These are phyloP conservation scores for Baeospora myosura DNA, from an alignment of 1,284 basidiomycete species.

Conservation along the genomic window DNA sequence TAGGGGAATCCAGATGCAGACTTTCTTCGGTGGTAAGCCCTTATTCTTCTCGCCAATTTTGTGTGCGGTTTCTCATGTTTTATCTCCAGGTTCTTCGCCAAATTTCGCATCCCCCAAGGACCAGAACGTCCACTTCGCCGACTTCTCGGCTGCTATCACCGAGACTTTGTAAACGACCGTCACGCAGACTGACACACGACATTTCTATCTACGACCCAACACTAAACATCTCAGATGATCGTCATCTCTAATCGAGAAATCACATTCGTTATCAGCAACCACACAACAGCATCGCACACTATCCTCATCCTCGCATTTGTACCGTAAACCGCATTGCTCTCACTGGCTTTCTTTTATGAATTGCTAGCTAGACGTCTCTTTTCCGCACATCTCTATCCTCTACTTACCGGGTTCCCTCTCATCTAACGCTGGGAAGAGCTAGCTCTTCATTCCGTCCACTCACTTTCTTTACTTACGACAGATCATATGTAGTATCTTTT, in stretches of 20 bases:
- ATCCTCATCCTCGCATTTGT: neutral
- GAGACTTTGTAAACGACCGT: slow-evolving; percentile 32
- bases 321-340: neutral
- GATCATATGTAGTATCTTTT: no score
- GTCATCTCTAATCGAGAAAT: no score
- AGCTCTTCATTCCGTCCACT: no score
- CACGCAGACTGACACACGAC: no score
- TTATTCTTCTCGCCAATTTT: slow-evolving; percentile 1
- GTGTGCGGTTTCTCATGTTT: slow-evolving; percentile 1
- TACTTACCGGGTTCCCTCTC: no score
- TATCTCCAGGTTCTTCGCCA: slow-evolving; percentile 30
- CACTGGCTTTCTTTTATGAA: neutral
- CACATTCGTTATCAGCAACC: no score
- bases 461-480: no score
- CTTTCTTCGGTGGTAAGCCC: slow-evolving; percentile 56
- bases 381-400: neutral
- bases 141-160: slow-evolving; percentile 56
- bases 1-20: slow-evolving; percentile 59
- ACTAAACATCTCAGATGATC: no score
- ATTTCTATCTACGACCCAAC: no score
- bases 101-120: slow-evolving; percentile 49
- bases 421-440: no score
- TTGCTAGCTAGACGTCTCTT: neutral
- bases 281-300: neutral
- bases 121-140: slow-evolving; percentile 55